A percentile compares a stretch with the other conserved stretches of the same genome.
Evolutionary conservation across 2,329 filamentous ascomycete genomes (phyloP).

Genomic region (Chrysosporium queenslandicum): DNA sequence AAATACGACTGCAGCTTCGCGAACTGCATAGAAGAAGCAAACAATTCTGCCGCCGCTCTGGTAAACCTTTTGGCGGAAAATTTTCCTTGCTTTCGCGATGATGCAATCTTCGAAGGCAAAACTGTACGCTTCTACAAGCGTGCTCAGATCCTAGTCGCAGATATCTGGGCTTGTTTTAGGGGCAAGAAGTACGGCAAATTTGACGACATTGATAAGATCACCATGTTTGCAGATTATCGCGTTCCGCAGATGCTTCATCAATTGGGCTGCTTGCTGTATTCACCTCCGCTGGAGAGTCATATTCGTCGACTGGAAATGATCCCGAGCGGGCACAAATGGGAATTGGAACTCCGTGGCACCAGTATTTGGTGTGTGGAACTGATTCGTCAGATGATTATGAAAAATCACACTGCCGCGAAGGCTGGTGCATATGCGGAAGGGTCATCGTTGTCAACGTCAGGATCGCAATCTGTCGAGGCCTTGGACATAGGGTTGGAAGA

Average conservation of each 20-base stretch:
- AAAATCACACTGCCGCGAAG: constrained; percentile 56
- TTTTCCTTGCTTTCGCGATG: constrained; percentile 80
- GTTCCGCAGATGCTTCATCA: constrained; percentile 86
- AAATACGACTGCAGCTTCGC: constrained; percentile 65
- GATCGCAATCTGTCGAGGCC: constrained; percentile 8
- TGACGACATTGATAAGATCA: constrained; percentile 84
- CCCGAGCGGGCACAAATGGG: constrained; percentile 63
- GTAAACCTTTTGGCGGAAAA: constrained; percentile 76
- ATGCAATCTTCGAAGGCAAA: constrained; percentile 62
- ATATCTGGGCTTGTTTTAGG: constrained; percentile 92
- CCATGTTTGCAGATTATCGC: constrained; percentile 98
- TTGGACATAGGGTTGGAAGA: constrained; percentile 2
- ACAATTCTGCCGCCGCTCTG: constrained; percentile 68
- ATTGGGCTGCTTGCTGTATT: constrained; percentile 73
- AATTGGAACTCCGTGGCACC: constrained; percentile 80
- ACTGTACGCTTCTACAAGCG: constrained; percentile 80
- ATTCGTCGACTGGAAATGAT: constrained; percentile 58
- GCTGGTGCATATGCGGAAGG: constrained; percentile 10
- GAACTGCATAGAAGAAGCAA: constrained; percentile 62
- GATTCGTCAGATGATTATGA: constrained; percentile 68
- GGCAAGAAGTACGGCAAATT: constrained; percentile 71
- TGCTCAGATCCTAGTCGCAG: constrained; percentile 90
- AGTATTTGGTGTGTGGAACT: constrained; percentile 96
- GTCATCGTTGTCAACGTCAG: constrained; percentile 9
- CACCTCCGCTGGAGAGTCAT: constrained; percentile 62